Evolutionary conservation across 129 eudicot species (phyloP).

Genomic region (Flaveria brownii): DNA sequence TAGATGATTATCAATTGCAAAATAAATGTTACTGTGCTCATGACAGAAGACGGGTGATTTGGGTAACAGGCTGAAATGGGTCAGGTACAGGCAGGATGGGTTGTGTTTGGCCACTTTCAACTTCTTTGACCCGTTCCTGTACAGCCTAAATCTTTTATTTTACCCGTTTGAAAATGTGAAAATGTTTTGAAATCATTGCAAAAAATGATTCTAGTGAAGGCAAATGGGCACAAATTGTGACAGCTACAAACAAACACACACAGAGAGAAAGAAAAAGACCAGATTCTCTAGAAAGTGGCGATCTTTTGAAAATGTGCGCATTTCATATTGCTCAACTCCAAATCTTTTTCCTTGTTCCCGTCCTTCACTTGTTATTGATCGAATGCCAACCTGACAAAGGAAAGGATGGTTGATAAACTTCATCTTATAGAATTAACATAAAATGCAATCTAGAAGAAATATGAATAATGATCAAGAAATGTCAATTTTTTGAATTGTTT

Average conservation of each 20-base stretch:
- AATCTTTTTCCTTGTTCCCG: slow-evolving; percentile 97
- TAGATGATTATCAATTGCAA: slow-evolving; percentile 5
- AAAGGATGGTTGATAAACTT: slow-evolving; percentile 1
- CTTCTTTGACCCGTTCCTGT: background rate
- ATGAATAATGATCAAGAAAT: slow-evolving; percentile 13
- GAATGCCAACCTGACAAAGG: slow-evolving; percentile 74
- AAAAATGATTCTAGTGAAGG: background rate
- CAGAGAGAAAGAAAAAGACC: slow-evolving; percentile 54
- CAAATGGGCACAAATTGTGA: background rate
- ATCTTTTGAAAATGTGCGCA: slow-evolving; percentile 92
- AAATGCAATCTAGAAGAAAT: slow-evolving; percentile 4
- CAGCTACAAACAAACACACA: slow-evolving; percentile 22
- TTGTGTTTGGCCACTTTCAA: background rate
- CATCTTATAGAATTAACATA: background rate
- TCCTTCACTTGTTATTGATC: slow-evolving; percentile 89
- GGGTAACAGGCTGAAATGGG: background rate
- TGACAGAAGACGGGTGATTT: background rate
- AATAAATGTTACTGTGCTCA: background rate
- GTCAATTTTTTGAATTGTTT: background rate
- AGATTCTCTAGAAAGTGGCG: slow-evolving; percentile 70
- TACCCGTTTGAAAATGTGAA: background rate
- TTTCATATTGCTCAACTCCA: slow-evolving; percentile 97
- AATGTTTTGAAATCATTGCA: background rate
- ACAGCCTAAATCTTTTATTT: background rate
- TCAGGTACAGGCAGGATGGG: background rate